Percentiles rank a stretch among this genome's conserved stretches.
phyloP scores from a whole-genome alignment of 2,329 filamentous ascomycete genomes.

The Zalaria obscura region DNA sequence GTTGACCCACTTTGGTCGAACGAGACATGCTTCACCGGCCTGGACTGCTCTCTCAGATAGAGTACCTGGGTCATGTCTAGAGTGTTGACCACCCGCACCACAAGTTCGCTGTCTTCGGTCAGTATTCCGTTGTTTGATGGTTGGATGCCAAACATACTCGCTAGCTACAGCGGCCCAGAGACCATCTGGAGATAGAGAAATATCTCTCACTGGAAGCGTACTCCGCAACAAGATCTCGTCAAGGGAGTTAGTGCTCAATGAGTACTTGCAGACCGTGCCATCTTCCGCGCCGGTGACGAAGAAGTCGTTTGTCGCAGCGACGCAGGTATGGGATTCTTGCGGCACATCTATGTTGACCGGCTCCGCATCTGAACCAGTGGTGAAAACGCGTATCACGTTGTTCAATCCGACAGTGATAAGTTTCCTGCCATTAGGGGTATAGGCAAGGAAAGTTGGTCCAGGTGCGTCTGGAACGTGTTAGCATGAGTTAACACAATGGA shows the following conservation, averaged over 20 bases:
- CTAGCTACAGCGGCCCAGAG: conserved; percentile 93
- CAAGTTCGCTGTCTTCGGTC: conserved; percentile 48
- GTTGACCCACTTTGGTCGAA: conserved; percentile 71
- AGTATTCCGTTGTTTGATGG: conserved; percentile 8
- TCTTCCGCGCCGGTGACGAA: conserved; percentile 88
- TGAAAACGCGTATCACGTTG: conserved; percentile 85
- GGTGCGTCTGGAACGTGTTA: conserved; percentile 48
- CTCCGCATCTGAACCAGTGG: conserved; percentile 81
- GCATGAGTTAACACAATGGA: background rate
- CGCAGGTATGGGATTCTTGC: conserved; percentile 68
- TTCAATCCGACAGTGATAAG: conserved; percentile 88
- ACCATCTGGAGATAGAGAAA: conserved; percentile 66
- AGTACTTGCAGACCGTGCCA: conserved; percentile 89
- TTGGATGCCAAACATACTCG: conserved; percentile 43
- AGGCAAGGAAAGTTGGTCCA: conserved; percentile 74
- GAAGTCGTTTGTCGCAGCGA: conserved; percentile 64
- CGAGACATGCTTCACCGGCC: conserved; percentile 79
- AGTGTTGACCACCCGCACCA: conserved; percentile 76
- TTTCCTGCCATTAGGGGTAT: conserved; percentile 76
- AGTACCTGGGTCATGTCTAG: conserved; percentile 63
- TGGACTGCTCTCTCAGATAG: conserved; percentile 68
- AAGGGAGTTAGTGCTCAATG: conserved; percentile 58
- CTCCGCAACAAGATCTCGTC: conserved; percentile 72
- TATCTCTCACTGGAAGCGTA: conserved; percentile 73
- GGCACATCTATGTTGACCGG: conserved; percentile 85